These are phyloP conservation scores for Aphanomyces invadans DNA, from an alignment of 352 stramenopile species.

Conservation along the genomic window DNA sequence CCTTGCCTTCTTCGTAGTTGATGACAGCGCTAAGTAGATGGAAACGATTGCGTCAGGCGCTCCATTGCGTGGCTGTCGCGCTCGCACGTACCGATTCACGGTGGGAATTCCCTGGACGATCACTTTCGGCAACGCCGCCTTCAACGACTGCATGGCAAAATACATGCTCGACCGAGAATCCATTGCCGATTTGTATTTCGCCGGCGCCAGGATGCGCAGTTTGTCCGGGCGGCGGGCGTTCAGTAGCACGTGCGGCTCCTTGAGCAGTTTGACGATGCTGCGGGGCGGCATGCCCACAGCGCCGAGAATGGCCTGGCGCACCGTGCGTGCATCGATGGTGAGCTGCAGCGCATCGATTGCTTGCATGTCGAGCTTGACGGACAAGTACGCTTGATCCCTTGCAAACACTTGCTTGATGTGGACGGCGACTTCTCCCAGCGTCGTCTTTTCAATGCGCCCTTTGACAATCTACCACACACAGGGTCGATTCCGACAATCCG, in stretches of 20 bases:
- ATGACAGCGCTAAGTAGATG: conserved; percentile 85
- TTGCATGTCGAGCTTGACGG: conserved; percentile 95
- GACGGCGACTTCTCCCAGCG: conserved; percentile 90
- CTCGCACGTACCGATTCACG: conserved; percentile 74
- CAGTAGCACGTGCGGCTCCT: conserved; percentile 79
- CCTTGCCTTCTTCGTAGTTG: conserved; percentile 89
- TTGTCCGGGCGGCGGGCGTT: conserved; percentile 79
- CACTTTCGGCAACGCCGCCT: conserved; percentile 91
- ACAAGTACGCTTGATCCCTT: conserved; percentile 90
- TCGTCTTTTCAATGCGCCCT: conserved; percentile 98
- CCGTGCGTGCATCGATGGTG: conserved; percentile 88
- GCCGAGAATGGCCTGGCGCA: conserved; percentile 89
- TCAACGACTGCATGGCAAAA: conserved; percentile 94
- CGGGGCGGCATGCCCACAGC: conserved; percentile 59
- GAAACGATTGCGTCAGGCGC: too few relatives aligned
- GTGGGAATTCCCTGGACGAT: conserved; percentile 98
- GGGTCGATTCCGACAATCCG: too few relatives aligned
- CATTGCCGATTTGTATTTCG: conserved; percentile 80
- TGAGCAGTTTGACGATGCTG: conserved; percentile 61
- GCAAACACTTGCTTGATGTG: conserved; percentile 99
- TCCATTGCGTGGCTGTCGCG: not conserved
- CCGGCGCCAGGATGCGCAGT: conserved; percentile 66
- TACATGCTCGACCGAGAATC: conserved; percentile 72
- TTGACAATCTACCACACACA: conserved; percentile 86
- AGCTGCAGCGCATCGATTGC: conserved; percentile 96